Base-by-base conservation (phyloP, 2,329 filamentous ascomycete genomes). In the Sarocladium brachiariae region DNA sequence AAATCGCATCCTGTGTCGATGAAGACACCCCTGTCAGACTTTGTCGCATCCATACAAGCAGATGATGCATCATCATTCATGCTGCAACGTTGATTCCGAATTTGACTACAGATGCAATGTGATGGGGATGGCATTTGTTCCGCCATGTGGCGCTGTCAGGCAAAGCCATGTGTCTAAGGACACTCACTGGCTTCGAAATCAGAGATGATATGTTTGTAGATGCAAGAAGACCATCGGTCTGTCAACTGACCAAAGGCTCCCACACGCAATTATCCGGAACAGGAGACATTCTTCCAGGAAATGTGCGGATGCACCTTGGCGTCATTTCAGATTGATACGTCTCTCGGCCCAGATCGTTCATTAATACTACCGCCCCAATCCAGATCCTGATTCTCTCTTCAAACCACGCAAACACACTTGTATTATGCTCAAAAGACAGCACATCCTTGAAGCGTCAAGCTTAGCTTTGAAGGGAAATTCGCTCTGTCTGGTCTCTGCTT, bases 1-100 rank as follows among this genome's bases (percentile, higher is more conserved):
- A 10, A 31, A 49, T 49, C 31, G 31, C 19, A 49, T 49, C 46
- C 46, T 49, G 46, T 27, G 33, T 18, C 46, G 46, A 16, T 9
- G 16, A 19, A 34, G 25, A 16, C 8, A 7, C 16, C 46, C 46
- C 31, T 37, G 46, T 49, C 46, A 25, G 37, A 13, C 46, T 14
- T 4, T 33, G 43, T 47, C 43, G 43, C 43, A 47, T 47, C n/a
- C 27, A 47, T 21, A 47, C 43, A 33, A 33, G 43, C 9, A 13
- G 13, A 30, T 13, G 27, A 14, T 19, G 25, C 43, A 47, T 30
- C 43, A 47, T 33, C 6, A 10, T 47, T 47, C 43, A 47, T 47
- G 43, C 43, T 33, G 43, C 39, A 43, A 43, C 21, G 21, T 43
- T 14, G 39, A 43, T 4, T 27, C 4, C 19, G n/a, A 10, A 21